Conservation (phyloP, 371 early-diverging fungal species). For the Mortierella sp. region DNA sequence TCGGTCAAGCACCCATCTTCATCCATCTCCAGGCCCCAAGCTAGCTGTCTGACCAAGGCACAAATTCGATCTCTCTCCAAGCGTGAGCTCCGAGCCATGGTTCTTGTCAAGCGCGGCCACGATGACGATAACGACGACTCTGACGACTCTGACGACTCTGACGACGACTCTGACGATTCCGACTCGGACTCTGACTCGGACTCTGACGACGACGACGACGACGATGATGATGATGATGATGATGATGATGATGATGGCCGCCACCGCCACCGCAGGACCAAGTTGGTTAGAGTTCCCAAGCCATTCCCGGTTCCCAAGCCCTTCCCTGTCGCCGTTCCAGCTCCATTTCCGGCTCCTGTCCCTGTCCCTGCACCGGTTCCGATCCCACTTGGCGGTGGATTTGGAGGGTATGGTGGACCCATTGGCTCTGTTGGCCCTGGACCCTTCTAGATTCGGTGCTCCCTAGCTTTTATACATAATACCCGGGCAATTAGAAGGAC, state of each 20-base stretch:
- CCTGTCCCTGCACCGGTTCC: slow-evolving; percentile 8
- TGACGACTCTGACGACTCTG: background rate
- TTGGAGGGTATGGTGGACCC: slow-evolving; percentile 8
- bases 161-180: slow-evolving; percentile 2
- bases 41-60: background rate
- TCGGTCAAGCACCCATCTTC: background rate
- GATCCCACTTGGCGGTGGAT: background rate
- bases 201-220: slow-evolving; percentile 9
- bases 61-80: background rate
- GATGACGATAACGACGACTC: background rate
- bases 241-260: background rate
- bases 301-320: slow-evolving; percentile 19
- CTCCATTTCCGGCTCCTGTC: slow-evolving; percentile 3
- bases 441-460: background rate
- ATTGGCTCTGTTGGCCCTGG: slow-evolving; percentile 11
- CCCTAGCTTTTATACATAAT: background rate
- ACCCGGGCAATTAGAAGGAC: background rate
- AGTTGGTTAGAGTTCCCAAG: slow-evolving; percentile 3
- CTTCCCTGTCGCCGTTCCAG: slow-evolving; percentile 6
- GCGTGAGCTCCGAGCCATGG: background rate
- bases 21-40: background rate
- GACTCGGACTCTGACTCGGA: background rate
- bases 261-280: background rate
- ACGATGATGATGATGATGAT: background rate
- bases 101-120: background rate